Base-by-base conservation (phyloP, 805 yeast genomes). In the Nakazawaea ambrosiae region DNA sequence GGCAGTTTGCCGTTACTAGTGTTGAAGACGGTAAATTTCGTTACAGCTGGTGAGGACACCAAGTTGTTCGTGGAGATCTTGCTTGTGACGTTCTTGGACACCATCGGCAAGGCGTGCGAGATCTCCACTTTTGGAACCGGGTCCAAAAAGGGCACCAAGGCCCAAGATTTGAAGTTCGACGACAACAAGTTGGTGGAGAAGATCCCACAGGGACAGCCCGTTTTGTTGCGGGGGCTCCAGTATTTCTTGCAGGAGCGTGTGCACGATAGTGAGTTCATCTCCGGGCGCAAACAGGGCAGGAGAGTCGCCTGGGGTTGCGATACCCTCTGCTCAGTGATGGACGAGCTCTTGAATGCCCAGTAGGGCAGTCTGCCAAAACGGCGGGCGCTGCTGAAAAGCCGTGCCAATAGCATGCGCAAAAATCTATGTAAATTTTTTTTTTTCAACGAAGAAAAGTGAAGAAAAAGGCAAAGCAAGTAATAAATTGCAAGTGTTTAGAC, bases 1-100 rank as follows among this genome's bases (percentile, higher is more conserved):
- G 85, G 83, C 1, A 68, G 80, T 0, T 62, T 90, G 43, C 77
- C 87, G 3, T 63, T 92, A 33, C 89, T 85, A 50, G 59, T 83
- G 2, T 66, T 92, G 45, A 75, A 82, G 46, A 78, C 77, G 5
- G 73, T 85, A 23, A 83, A 90, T 47, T 80, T 89, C 41, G 57
- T 89, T 40, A 74, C 87, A 0, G 60, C 83, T 10, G 66, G 69
- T 17, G 49, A 70, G 0, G 89, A 85, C 44, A 68, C 78, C 2
- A 67, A 68, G 27, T 56, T 87, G 16, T 86, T 90, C 49, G 43
- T 86, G 45, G 96, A 90, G 51, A 69, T 87, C 20, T 56, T 85
- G 35, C 57, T 89, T 36, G 80, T 82, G 19, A 75, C 81, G 5
- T 66, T 87, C 45, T 65, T 85, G 28, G 81, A 83, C 42, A 62